Evolutionary conservation across 805 yeast species (phyloP), one percentile per base, ranked within the genome.

Genomic region (Kuraishia ogatae): DNA sequence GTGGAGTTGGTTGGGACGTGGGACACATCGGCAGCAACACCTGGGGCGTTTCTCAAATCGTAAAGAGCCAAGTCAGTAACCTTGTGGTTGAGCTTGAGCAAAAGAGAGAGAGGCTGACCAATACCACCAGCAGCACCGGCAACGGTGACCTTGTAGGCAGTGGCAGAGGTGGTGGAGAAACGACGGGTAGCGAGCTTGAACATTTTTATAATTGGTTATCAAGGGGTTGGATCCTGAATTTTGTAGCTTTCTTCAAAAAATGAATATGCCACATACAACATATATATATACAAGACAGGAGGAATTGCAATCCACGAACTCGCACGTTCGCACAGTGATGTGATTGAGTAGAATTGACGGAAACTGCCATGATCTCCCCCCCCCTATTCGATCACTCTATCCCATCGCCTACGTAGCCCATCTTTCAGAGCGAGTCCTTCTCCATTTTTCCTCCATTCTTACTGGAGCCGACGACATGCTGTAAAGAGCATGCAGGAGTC

Each of bases 11-110:
- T 89, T 77, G 96, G 94, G 66, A 92, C 82, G 76, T 92, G 98
- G 50, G 96, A 88, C 59, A 92, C 80, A 68, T 92, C 98, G 56
- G 98, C 92, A 61, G 97, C 97, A 59, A 92, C 97, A 78, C 98
- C 98, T 62, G 91, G 90, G 59, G 97, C 96, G 65, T 94, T 90
- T 71, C 84, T 84, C 69, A 92, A 79, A 75, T 92, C 98, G 78
- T 88, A 92, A 56, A 92, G 78, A 58, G 94, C 82, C 70, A 92
- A 79, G 63, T 85, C 87, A 54, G 96, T 87, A 59, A 92, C 96
- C 74, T 88, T 84, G 74, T 81, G 86, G 84, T 90, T 89, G 69
- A 87, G 80, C 78, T 93, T 92, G 77, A 92, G 73, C 68, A 93
- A 80, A 58, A 89, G 76, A 52, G 93, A 87, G 63, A 87, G 74